Base-by-base conservation (phyloP, 306 rosid species). In the Prunus davidiana region DNA sequence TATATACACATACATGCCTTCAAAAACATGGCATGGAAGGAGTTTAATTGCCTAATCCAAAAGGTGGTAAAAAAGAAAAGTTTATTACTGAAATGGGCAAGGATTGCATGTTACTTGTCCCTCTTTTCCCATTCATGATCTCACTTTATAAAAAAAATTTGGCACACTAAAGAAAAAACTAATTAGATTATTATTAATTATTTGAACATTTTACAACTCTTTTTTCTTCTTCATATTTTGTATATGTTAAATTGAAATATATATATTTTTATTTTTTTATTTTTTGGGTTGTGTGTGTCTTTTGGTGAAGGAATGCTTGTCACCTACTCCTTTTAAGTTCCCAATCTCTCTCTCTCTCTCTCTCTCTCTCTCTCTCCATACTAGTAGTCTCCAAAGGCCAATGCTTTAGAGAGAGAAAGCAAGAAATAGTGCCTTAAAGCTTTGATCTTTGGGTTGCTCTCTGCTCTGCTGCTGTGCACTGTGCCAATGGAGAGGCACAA, bases 281-380 rank as follows among this genome's bases (percentile, higher is more conserved):
- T 45, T 81, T 87, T 82, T 63, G 82, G 89, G 88, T 34, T 83
- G 85, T 78, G 88, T 76, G 90, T 79, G 89, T 87, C 85, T 83
- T 87, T 91, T 86, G 94, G 89, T 86, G 89, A 88, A 87, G 87
- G 97, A 91, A 93, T 93, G 93, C 93, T 93, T 87, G 97, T 86
- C 86, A 91, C 93, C 97, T 88, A 93, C 96, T 91, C 90, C 91
- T 90, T 82, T 84, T 65, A 86, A 73, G 86, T 78, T 86, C 84
- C 88, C 87, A 80, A 81, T 81, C 81, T 76, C 76, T 63, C 76
- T 47, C 24, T 83, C 76, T 79, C 83, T 74, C 80, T 22, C 24
- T 22, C 24, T 22, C 24, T 47, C 57, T 47, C 2, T 1, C 14
- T 51, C 3, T 50, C 27, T n/a, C 7, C 38, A 18, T 60, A 28